A percentile compares a stretch with the other conserved stretches of the same genome.
phyloP scores from a whole-genome alignment of 495 filamentous ascomycete genomes.

The Neurospora sp. region DNA sequence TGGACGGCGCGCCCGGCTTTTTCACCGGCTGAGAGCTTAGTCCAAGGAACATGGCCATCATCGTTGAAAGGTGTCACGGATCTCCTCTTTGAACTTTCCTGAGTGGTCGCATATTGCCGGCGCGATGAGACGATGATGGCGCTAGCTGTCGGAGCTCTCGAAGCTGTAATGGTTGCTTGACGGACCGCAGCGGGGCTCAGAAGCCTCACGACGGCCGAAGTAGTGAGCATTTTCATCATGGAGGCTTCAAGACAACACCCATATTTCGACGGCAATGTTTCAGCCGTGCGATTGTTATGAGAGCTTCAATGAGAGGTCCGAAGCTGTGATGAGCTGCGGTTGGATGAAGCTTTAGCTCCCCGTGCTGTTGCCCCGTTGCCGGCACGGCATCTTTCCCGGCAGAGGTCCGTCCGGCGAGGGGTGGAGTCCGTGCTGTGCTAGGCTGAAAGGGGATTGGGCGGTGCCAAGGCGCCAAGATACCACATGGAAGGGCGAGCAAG shows the following conservation, averaged over 20 bases:
- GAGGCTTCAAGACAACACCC: constrained; percentile 14
- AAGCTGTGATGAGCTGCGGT: not conserved
- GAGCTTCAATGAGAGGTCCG: not conserved
- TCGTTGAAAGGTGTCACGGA: constrained; percentile 75
- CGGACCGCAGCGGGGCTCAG: constrained; percentile 6
- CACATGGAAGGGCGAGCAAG: constrained; percentile 16
- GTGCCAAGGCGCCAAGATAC: constrained; percentile 14
- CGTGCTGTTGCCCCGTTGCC: constrained; percentile 7
- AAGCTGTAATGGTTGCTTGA: not conserved
- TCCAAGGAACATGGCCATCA: constrained; percentile 71
- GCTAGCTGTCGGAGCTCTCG: not conserved
- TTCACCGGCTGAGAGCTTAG: constrained; percentile 58
- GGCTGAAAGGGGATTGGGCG: constrained; percentile 7
- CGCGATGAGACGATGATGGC: constrained; percentile 9
- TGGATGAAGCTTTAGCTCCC: constrained; percentile 3
- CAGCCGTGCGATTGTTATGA: constrained; percentile 1
- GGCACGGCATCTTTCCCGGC: constrained; percentile 18
- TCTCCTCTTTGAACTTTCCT: constrained; percentile 32
- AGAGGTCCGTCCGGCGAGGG: not conserved
- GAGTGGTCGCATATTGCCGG: constrained; percentile 22
- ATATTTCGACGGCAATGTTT: constrained; percentile 14
- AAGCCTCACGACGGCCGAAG: not conserved
- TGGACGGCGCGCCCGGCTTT: constrained; percentile 82
- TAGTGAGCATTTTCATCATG: constrained; percentile 17
- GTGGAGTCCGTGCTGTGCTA: constrained; percentile 4